A percentile compares a stretch with the other conserved stretches of the same genome.
Evolutionary conservation across 2,329 filamentous ascomycete genomes (phyloP).

Genomic region (Ophiostoma tasmaniense): DNA sequence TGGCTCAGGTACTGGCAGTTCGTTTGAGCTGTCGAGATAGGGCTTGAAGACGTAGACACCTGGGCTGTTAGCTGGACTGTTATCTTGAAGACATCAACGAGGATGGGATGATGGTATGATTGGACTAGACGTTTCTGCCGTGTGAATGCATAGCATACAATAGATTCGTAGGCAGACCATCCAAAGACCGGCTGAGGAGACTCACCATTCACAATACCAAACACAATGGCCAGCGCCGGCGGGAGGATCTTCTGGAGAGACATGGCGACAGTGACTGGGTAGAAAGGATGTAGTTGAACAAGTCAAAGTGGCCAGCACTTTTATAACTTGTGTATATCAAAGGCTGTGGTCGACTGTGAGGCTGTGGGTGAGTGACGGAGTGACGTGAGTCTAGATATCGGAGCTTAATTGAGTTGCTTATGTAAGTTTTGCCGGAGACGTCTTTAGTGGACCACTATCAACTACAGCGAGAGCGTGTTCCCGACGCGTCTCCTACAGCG

Average conservation of each 20-base stretch:
- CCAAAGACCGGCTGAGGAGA: not conserved
- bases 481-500: conserved; percentile 16
- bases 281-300: not conserved
- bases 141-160: not conserved
- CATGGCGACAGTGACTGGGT: conserved; percentile 10
- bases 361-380: not conserved
- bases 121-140: not conserved
- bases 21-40: conserved; percentile 9
- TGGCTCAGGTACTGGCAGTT: not conserved
- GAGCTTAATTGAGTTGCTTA: not conserved
- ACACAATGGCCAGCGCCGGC: conserved; percentile 25
- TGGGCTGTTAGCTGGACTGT: not conserved
- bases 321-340: not conserved
- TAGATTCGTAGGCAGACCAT: not conserved
- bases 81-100: not conserved
- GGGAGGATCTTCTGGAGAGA: conserved; percentile 19
- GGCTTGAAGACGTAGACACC: conserved; percentile 21
- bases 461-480: conserved; percentile 7
- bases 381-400: not conserved
- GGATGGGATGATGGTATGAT: not conserved
- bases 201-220: conserved; percentile 29
- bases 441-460: conserved; percentile 1
- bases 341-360: not conserved
- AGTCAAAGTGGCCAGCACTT: not conserved
- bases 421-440: not conserved